phyloP scores from a whole-genome alignment of 2,329 filamentous ascomycete species.

The Tolypocladium tropicale region DNA sequence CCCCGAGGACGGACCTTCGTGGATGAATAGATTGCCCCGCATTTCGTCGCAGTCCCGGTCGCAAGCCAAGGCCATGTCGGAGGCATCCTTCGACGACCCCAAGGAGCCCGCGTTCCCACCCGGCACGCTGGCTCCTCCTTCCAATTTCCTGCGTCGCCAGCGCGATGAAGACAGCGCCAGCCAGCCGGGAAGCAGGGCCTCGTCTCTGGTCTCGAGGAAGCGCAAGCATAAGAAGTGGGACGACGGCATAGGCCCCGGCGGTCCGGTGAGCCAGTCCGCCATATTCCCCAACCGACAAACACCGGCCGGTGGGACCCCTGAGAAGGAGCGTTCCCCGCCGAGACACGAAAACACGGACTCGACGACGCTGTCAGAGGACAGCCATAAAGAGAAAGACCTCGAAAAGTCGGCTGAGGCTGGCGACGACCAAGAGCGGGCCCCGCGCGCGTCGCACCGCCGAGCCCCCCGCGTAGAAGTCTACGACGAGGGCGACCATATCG shows the following conservation, averaged over 20 bases:
- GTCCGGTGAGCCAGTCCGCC: conserved; percentile 81
- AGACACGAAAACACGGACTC: conserved; percentile 21
- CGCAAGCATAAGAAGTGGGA: conserved; percentile 60
- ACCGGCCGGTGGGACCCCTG: conserved; percentile 11
- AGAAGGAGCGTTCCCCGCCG: conserved; percentile 19
- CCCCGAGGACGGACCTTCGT: conserved; percentile 77
- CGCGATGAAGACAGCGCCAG: conserved; percentile 60
- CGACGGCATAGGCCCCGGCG: conserved; percentile 65
- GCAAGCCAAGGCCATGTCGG: conserved; percentile 75
- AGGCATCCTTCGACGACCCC: conserved; percentile 58
- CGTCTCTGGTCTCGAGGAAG: conserved; percentile 49
- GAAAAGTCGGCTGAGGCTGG: conserved; percentile 13
- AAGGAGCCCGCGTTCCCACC: conserved; percentile 52
- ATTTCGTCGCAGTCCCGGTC: conserved; percentile 62
- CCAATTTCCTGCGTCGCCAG: conserved; percentile 72
- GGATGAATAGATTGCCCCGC: conserved; percentile 87
- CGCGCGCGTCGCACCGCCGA: conserved; percentile 1
- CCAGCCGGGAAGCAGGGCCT: conserved; percentile 44
- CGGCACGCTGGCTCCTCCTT: conserved; percentile 62
- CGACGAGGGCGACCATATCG: conserved; percentile 66
- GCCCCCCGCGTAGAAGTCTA: conserved; percentile 53
- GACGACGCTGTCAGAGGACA: conserved; percentile 21
- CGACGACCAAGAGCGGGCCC: conserved; percentile 5
- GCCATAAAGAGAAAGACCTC: conserved; percentile 17
- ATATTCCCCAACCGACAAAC: conserved; percentile 57